phyloP scores from a whole-genome alignment of 2,329 filamentous ascomycete species.

The Diplocarpon mali region DNA sequence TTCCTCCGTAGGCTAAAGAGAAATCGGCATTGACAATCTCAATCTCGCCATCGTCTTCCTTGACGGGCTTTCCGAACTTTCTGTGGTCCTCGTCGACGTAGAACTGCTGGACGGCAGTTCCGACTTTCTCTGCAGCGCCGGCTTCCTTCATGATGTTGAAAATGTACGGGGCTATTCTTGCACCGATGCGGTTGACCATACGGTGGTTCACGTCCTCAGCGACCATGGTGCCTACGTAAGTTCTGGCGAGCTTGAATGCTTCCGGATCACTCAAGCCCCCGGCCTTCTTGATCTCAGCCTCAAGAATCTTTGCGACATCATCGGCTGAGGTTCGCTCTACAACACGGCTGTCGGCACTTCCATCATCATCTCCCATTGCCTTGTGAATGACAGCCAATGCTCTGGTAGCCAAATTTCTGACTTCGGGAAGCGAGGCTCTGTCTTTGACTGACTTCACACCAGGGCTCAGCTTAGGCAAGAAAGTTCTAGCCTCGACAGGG shows the following conservation, averaged over 20 bases:
- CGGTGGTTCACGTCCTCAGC: constrained; percentile 81
- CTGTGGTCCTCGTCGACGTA: constrained; percentile 78
- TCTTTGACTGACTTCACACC: constrained; percentile 85
- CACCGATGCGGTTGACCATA: constrained; percentile 59
- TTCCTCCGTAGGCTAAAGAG: constrained; percentile 93
- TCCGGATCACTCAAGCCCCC: constrained; percentile 53
- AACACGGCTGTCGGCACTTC: constrained; percentile 37
- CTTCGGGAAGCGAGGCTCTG: constrained; percentile 85
- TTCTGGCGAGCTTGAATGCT: constrained; percentile 54
- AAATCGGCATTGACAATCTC: constrained; percentile 98
- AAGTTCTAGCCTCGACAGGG: constrained; percentile 86
- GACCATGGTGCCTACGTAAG: constrained; percentile 75
- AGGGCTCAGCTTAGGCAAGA: constrained; percentile 87
- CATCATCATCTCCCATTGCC: constrained; percentile 70
- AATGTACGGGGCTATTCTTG: constrained; percentile 64
- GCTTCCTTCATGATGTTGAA: constrained; percentile 53
- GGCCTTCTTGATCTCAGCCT: constrained; percentile 63
- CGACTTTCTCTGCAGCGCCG: constrained; percentile 51
- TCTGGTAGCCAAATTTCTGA: constrained; percentile 76
- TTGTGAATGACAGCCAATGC: constrained; percentile 82
- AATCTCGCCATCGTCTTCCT: constrained; percentile 82
- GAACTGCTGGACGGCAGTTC: constrained; percentile 61
- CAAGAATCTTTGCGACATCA: constrained; percentile 64
- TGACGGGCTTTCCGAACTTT: constrained; percentile 72
- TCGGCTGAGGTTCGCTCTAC: constrained; percentile 57